Conservation (phyloP, 1,139 yeast species). For the Pichia sp. region DNA sequence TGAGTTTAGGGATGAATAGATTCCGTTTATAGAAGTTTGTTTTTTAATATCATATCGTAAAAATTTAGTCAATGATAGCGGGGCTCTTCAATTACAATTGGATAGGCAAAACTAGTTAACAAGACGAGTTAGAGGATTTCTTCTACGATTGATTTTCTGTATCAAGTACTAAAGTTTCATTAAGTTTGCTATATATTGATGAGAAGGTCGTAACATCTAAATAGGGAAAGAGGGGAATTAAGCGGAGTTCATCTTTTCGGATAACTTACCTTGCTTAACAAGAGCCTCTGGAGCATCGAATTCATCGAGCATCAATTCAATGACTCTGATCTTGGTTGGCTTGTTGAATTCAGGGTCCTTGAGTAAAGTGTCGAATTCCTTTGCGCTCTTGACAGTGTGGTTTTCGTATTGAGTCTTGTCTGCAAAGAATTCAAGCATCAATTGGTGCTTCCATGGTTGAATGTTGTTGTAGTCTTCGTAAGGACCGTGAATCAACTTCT, state of each 20-base stretch:
- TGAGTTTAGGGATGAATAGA: not conserved
- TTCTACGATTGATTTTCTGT: too few relatives aligned
- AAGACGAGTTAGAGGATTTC: too few relatives aligned
- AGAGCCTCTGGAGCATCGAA: slow-evolving; percentile 78
- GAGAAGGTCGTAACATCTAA: too few relatives aligned
- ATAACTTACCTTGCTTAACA: slow-evolving; percentile 67
- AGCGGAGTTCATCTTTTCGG: slow-evolving; percentile 57
- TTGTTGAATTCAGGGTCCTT: slow-evolving; percentile 45
- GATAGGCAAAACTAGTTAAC: too few relatives aligned
- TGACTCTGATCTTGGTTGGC: slow-evolving; percentile 62
- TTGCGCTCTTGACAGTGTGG: slow-evolving; percentile 51
- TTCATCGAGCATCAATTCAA: slow-evolving; percentile 72
- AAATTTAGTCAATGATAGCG: too few relatives aligned
- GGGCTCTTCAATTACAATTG: too few relatives aligned
- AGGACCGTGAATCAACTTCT: slow-evolving; percentile 80
- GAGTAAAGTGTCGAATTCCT: slow-evolving; percentile 59
- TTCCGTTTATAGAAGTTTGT: too few relatives aligned
- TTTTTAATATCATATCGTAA: too few relatives aligned
- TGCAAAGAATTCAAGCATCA: slow-evolving; percentile 62
- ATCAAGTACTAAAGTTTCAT: too few relatives aligned
- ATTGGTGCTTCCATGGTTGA: slow-evolving; percentile 75
- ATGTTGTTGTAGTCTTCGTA: slow-evolving; percentile 71
- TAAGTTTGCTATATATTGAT: too few relatives aligned
- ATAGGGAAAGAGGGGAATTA: too few relatives aligned
- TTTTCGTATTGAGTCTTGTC: slow-evolving; percentile 52